Evolutionary conservation across 2,329 filamentous ascomycete species (phyloP).

Genomic region (Curvularia spicifera): DNA sequence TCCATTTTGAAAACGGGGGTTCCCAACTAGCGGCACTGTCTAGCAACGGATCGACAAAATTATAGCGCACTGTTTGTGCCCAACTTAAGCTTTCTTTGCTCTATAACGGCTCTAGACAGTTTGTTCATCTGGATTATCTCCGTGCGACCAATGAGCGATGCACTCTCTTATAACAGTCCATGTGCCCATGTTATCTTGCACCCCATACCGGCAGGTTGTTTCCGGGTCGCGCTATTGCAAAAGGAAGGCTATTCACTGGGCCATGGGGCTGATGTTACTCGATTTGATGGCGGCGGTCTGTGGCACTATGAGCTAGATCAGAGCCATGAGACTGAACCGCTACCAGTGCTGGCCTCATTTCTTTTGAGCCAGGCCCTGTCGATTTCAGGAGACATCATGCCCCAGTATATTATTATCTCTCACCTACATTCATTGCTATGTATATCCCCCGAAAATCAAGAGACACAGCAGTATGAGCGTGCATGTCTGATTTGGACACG

Average conservation of each 20-base stretch:
- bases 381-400: slow-evolving; percentile 4
- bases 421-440: not conserved
- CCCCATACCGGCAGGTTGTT: not conserved
- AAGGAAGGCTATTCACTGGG: not conserved
- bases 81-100: not conserved
- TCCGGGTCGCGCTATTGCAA: too few relatives aligned
- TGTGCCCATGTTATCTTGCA: not conserved
- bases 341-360: not conserved
- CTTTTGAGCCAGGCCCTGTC: slow-evolving; percentile 1
- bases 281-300: not conserved
- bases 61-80: not conserved
- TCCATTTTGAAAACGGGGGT: not conserved
- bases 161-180: slow-evolving; percentile 1
- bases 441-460: not conserved
- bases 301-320: slow-evolving; percentile 6
- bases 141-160: slow-evolving; percentile 12
- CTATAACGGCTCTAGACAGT: slow-evolving; percentile 6
- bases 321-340: not conserved
- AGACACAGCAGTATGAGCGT: not conserved
- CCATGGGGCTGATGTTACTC: slow-evolving; percentile 1
- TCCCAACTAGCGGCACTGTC: slow-evolving; percentile 8
- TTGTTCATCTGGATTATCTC: slow-evolving; percentile 8
- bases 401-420: slow-evolving; percentile 4
- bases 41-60: slow-evolving; percentile 1
- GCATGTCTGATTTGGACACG: not conserved